Conservation (phyloP, 768 basidiomycete genomes). For the Zangia roseola region DNA sequence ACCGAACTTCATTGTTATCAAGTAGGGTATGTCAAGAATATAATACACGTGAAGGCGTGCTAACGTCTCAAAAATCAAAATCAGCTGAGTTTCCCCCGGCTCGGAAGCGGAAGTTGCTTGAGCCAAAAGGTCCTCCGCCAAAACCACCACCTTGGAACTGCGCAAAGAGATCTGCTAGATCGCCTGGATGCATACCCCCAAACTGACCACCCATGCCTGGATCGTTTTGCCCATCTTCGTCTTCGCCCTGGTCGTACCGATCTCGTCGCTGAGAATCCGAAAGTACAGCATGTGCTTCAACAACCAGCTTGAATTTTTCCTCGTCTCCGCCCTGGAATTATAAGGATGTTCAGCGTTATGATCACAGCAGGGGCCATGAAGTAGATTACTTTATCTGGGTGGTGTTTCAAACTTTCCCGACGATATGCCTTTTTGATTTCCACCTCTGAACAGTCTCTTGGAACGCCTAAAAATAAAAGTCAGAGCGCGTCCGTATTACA, state of each 20-base stretch:
- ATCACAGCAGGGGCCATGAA: neutral
- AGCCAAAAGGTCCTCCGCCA: constrained; percentile 26
- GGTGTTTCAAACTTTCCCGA: constrained; percentile 79
- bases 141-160: constrained; percentile 52
- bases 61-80: constrained; percentile 18
- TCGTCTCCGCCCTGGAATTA: constrained; percentile 80
- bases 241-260: constrained; percentile 80
- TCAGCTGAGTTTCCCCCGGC: constrained; percentile 9
- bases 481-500: neutral
- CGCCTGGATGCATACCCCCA: constrained; percentile 42
- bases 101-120: constrained; percentile 34
- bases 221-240: constrained; percentile 65
- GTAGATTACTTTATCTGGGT: constrained; percentile 72
- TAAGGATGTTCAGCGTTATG: constrained; percentile 4
- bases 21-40: constrained; percentile 9
- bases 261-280: constrained; percentile 72
- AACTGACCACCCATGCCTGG: constrained; percentile 40
- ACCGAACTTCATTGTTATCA: too few species aligned
- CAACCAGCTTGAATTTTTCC: constrained; percentile 92
- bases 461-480: constrained; percentile 27
- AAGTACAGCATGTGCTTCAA: constrained; percentile 78
- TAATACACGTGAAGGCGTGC: neutral
- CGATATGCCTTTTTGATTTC: constrained; percentile 94
- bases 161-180: constrained; percentile 63
- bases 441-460: constrained; percentile 56